Percentiles rank a stretch among this genome's conserved stretches.
These are phyloP conservation scores for Erodium trifolium DNA, from an alignment of 441 rosid species.

Conservation along the genomic window DNA sequence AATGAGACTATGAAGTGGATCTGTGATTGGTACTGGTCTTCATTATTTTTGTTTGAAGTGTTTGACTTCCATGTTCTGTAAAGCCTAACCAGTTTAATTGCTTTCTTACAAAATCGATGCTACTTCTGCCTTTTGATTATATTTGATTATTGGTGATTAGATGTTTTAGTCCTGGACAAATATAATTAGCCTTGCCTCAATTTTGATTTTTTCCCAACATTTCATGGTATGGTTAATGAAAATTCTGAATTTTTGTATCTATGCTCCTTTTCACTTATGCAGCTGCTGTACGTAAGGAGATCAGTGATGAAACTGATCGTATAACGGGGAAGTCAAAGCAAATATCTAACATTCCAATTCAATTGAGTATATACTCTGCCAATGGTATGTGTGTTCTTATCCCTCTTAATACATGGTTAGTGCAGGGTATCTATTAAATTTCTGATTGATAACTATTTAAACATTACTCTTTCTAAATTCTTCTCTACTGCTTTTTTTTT, in stretches of 20 bases:
- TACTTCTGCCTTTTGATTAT: not conserved
- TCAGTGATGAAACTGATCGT: constrained; percentile 90
- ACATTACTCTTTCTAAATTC: not conserved
- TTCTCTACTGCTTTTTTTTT: not conserved
- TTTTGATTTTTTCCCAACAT: not conserved
- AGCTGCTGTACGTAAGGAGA: constrained; percentile 95
- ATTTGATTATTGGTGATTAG: not conserved
- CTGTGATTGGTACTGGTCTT: not conserved
- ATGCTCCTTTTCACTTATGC: constrained; percentile 21
- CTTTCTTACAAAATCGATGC: not conserved
- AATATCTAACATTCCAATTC: constrained; percentile 89
- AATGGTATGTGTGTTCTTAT: constrained; percentile 46
- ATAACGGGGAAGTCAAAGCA: constrained; percentile 85
- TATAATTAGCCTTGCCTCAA: not conserved
- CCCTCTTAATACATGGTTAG: constrained; percentile 8
- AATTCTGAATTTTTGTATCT: constrained; percentile 7
- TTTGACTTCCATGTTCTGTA: not conserved
- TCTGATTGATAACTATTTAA: not conserved
- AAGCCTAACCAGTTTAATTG: not conserved
- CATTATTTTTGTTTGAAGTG: not conserved
- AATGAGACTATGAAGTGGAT: not conserved
- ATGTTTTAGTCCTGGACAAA: not conserved
- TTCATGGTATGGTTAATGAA: not conserved
- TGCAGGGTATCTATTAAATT: constrained; percentile 8
- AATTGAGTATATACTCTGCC: constrained; percentile 89